phyloP scores from a whole-genome alignment of 192 early-diverging fungal species.

The Coemansia sp. region DNA sequence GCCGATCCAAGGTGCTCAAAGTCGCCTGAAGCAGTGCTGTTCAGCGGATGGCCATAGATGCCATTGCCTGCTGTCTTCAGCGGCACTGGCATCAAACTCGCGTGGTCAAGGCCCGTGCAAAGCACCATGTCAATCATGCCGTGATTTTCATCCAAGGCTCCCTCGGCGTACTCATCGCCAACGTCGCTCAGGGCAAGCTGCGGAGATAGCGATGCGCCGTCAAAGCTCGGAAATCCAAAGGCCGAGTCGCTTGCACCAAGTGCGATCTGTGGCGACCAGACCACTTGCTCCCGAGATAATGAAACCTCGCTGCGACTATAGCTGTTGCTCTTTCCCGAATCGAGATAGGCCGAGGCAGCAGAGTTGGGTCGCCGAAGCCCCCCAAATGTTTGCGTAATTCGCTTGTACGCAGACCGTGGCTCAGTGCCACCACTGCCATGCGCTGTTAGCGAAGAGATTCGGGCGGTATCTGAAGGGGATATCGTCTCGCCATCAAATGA shows the following conservation, averaged over 20 bases:
- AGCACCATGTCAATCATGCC: constrained; percentile 6
- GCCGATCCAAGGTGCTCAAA: background rate
- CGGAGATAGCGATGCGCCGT: constrained; percentile 1
- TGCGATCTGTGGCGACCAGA: constrained; percentile 52
- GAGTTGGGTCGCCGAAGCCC: constrained; percentile 25
- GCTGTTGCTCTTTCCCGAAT: constrained; percentile 17
- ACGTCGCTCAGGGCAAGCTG: constrained; percentile 19
- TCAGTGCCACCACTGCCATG: constrained; percentile 6
- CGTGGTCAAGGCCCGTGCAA: background rate
- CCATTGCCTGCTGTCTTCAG: background rate
- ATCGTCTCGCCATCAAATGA: constrained; percentile 50
- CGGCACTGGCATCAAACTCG: constrained; percentile 1
- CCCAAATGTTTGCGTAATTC: constrained; percentile 18
- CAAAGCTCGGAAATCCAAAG: constrained; percentile 20
- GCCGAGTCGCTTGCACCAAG: constrained; percentile 24
- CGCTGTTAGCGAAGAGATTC: constrained; percentile 30
- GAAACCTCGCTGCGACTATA: constrained; percentile 43
- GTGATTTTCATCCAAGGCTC: background rate
- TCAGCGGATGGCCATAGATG: background rate
- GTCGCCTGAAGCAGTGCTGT: background rate
- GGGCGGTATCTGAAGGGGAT: constrained; percentile 19
- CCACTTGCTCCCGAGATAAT: constrained; percentile 39
- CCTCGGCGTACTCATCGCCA: constrained; percentile 24
- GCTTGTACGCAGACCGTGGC: constrained; percentile 11
- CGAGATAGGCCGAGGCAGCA: constrained; percentile 16